Conservation (phyloP, 2,329 filamentous ascomycete species). For the Verticillium tricorpus region DNA sequence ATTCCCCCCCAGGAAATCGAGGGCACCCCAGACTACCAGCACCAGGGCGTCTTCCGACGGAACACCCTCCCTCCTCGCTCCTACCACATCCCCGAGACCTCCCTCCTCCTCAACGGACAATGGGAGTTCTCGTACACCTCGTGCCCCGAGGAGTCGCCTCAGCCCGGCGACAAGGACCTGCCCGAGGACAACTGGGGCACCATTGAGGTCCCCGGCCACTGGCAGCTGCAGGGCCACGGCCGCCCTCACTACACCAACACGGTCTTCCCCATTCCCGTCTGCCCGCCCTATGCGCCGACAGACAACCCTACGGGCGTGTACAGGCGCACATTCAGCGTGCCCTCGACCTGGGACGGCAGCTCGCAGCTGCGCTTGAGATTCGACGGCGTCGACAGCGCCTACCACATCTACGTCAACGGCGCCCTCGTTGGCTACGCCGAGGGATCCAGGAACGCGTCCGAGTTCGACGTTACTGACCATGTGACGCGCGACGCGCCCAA, state of each 20-base stretch:
- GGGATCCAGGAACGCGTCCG: slow-evolving; percentile 62
- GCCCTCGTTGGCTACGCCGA: slow-evolving; percentile 62
- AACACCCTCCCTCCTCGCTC: slow-evolving; percentile 48
- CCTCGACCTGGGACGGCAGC: slow-evolving; percentile 36
- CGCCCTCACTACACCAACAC: slow-evolving; percentile 66
- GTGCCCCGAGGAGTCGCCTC: slow-evolving; percentile 41
- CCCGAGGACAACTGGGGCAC: slow-evolving; percentile 35
- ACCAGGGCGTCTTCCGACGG: slow-evolving; percentile 46
- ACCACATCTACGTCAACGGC: slow-evolving; percentile 66
- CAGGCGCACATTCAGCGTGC: slow-evolving; percentile 49
- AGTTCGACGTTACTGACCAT: slow-evolving; percentile 60
- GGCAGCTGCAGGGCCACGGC: slow-evolving; percentile 67
- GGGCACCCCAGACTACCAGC: slow-evolving; percentile 40
- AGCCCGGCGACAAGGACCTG: slow-evolving; percentile 19
- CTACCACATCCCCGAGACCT: slow-evolving; percentile 47
- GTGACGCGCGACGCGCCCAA: slow-evolving; percentile 40
- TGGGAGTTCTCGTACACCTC: slow-evolving; percentile 52
- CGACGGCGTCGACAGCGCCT: slow-evolving; percentile 68
- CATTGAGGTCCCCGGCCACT: slow-evolving; percentile 61
- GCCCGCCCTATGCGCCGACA: slow-evolving; percentile 57
- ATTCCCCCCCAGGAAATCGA: slow-evolving; percentile 28
- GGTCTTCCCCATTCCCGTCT: slow-evolving; percentile 60
- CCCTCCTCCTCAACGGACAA: slow-evolving; percentile 46
- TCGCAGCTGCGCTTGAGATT: slow-evolving; percentile 59
- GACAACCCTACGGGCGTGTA: slow-evolving; percentile 65